Base-by-base conservation (phyloP, 352 stramenopile genomes). In the Phytopythium vexans region DNA sequence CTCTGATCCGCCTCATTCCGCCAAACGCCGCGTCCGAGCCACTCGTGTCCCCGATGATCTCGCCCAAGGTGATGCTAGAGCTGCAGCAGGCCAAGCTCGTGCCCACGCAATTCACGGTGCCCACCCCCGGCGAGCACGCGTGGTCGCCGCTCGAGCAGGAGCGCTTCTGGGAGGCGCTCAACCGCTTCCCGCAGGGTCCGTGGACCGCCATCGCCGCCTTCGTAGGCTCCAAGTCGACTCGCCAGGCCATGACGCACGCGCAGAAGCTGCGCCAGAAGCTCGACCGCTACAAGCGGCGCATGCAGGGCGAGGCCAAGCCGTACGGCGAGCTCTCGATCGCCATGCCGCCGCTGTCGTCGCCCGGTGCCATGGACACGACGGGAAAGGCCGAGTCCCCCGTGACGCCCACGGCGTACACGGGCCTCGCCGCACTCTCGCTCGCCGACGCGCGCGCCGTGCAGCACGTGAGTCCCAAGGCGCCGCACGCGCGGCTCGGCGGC, bases 181-280 rank as follows among this genome's bases (percentile, higher is more conserved):
- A 81, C 46, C 59, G 64, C 16, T 85, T 85, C 54, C 76, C 76
- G 21, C 74, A 85, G 40, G 76, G 76, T 0, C 76, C 76, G 8
- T 87, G 76, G 76, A 84, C 75, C 14, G 68, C 66, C 36, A 83
- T 87, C 52, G 76, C 76, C 31, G 72, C 60, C 46, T 82, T 80
- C 57, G 66, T 88, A 36, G 72, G 74, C 49, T 82, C 77, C 52
- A 81, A 81, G 36, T 82, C 74, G 1, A 85, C 74, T 8, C 77
- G 77, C 36, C 77, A 88, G 62, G 76, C 77, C 11, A 84, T 86
- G 72, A 88, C 77, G 4, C 74, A 86, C 49, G 77, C 72, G 53
- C 77, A 88, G 57, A 88, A 88, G 60, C 65, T 86, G 39, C 72
- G 77, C 3, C 74, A 86, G 65, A 88, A 88, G 50, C 72, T 88